Percentiles rank a stretch among this genome's conserved stretches.
These are phyloP conservation scores for Cryptomeria japonica DNA, from an alignment of 75 land plant species.

Conservation along the genomic window DNA sequence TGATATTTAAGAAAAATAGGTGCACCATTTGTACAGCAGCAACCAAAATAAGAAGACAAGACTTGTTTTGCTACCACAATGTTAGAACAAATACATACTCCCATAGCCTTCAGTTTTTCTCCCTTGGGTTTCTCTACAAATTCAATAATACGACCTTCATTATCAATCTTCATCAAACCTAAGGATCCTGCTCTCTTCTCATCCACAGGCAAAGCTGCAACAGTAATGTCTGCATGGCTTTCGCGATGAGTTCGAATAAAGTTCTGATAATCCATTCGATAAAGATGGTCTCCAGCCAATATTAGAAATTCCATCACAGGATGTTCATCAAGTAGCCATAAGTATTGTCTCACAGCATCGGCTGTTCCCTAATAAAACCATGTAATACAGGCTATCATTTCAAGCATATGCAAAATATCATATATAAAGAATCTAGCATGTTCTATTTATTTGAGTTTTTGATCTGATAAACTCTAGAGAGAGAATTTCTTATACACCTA, in stretches of 20 bases:
- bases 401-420: not conserved
- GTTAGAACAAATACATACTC: slow-evolving; percentile 5
- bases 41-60: not conserved
- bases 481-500: not conserved
- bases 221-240: slow-evolving; percentile 74
- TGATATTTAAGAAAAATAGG: not conserved
- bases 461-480: not conserved
- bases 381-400: not conserved
- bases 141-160: slow-evolving; percentile 52
- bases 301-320: slow-evolving; percentile 66
- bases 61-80: not conserved
- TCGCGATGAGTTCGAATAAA: slow-evolving; percentile 73
- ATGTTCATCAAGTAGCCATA: slow-evolving; percentile 81
- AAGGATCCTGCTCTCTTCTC: slow-evolving; percentile 54
- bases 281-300: slow-evolving; percentile 86
- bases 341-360: slow-evolving; percentile 84
- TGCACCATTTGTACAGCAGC: not conserved
- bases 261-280: slow-evolving; percentile 79
- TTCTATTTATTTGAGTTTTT: not conserved
- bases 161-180: slow-evolving; percentile 59
- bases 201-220: slow-evolving; percentile 66
- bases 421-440: not conserved
- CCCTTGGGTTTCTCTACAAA: slow-evolving; percentile 59
- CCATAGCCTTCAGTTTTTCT: slow-evolving; percentile 33
- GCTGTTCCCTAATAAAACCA: slow-evolving; percentile 66